Base-by-base conservation (phyloP, 225 moss, liverwort and hornwort species). In the Bryoerythrophyllum caledonicum region DNA sequence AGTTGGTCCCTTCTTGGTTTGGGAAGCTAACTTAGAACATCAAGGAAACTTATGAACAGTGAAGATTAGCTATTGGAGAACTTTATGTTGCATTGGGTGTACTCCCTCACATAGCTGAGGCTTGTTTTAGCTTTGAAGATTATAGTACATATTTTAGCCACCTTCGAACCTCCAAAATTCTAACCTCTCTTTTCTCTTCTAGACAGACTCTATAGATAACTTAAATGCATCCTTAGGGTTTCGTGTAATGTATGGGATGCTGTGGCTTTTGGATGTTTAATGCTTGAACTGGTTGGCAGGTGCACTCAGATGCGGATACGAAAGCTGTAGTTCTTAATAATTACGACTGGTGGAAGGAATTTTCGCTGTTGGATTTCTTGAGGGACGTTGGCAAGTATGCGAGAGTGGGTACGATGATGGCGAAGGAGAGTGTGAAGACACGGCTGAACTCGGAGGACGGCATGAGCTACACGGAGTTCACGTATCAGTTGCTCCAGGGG, bases 381-480 rank as follows among this genome's bases (percentile, higher is more conserved):
- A 80, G 94, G 65, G 97, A 97, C 55, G 89, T 97, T 1, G 97
- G 88, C 51, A 94, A 97, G 71, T 85, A 94, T 76, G 97, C 97
- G 32, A 82, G 94, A 84, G 93, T 97, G 23, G 94, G 94, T 40
- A 91, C 91, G 71, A 97, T 97, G 97, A 93, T 97, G 91, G 94
- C 94, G 19, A 97, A 94, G 86, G 97, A 97, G 67, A 94, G 94
- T 67, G 97, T 97, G 65, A 94, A 93, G 78, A 85, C 92, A 28
- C 86, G 94, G 10, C 77, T 97, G 13, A 91, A 91, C 73, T 94
- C 93, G 0, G 97, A 97, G 82, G 97, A 97, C n/a, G 97, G 97
- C 58, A 91, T 94, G 94, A 97, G 97, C 84, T 97, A 94, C 83
- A 97, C 94, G 26, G 93, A 97, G 57, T 97, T 97, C 63, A 91